Conservation (phyloP, 495 filamentous ascomycete genomes). For the Trichoderma asperelloides region DNA sequence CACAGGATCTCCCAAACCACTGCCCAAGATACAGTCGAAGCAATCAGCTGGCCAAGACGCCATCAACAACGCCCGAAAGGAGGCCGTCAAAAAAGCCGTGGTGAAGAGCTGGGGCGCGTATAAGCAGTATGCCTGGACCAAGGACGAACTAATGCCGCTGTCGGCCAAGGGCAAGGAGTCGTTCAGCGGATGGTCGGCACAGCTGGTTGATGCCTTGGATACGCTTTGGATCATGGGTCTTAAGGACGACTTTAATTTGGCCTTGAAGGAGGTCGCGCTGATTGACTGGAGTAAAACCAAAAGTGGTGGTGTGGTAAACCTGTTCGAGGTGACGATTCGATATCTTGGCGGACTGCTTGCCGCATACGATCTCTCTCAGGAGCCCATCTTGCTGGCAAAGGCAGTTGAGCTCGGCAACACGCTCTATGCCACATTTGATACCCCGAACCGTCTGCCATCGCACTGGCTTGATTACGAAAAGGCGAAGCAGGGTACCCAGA, state of each 20-base stretch:
- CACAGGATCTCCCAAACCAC: conserved; percentile 21
- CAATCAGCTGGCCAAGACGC: conserved; percentile 21
- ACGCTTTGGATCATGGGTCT: conserved; percentile 88
- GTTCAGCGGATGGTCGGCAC: conserved; percentile 83
- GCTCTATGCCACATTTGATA: conserved; percentile 78
- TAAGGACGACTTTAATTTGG: conserved; percentile 69
- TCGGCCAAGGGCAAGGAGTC: conserved; percentile 48
- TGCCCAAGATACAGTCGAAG: conserved; percentile 35
- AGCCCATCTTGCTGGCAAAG: conserved; percentile 57
- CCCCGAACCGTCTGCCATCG: conserved; percentile 78
- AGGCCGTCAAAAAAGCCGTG: conserved; percentile 56
- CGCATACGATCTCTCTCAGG: conserved; percentile 63
- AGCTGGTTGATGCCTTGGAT: conserved; percentile 76
- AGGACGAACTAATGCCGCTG: conserved; percentile 65
- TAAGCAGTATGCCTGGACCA: conserved; percentile 60
- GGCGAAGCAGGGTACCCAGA: conserved; percentile 56
- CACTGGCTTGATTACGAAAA: conserved; percentile 50
- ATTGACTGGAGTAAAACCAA: conserved; percentile 73
- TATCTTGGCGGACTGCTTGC: conserved; percentile 72
- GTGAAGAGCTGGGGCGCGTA: conserved; percentile 68
- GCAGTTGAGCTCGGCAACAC: conserved; percentile 77
- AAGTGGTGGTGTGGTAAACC: conserved; percentile 42
- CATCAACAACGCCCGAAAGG: conserved; percentile 20
- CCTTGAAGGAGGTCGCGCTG: conserved; percentile 54
- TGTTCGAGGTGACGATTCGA: conserved; percentile 74